Evolutionary conservation across 768 basidiomycete genomes (phyloP), one percentile per base, ranked within the genome.

Genomic region (Kwoniella heveanensis): DNA sequence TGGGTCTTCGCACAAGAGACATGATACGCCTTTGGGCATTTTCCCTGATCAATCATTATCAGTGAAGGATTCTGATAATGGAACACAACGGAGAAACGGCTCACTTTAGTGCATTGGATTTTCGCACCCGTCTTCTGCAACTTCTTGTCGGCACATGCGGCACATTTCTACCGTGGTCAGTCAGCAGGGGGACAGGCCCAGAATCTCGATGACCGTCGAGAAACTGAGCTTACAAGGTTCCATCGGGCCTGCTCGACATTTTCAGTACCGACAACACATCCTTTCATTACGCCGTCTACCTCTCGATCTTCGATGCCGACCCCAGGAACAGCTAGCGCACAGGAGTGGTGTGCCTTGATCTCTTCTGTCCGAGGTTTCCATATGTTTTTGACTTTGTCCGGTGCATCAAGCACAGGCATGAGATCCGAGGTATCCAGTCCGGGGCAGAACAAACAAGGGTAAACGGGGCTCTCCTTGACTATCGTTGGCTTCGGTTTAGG

Each of bases 11-110:
- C 95, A 78, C 96, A 99, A 2, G 88, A 88, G 27, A 96, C 89
- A 74, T 98, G 95, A 81, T 92, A 96, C 0, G 94, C 90, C 76
- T 90, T 90, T 12, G 90, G 84, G 71, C 94, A 97, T 81, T 93
- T 95, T 49, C 92, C 93, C 79, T 79, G 25, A 10, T 13, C 13
- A 13, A 29, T 12, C 15, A 32, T 5, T 49, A 17, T 54, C 25
- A 59, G 46, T 25, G n/a, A 24, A 24, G 8, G 7, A n/a, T 27
- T 52, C 17, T 37, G 26, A 51, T 12, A 32, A 32, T 32, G 8
- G n/a, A 25, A 21, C n/a, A 17, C 47, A 24, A 25, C 19, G 17
- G 19, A 39, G 15, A 21, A 1, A 13, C 27, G 7, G 57, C 73
- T 67, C 48, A 78, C 79, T 64, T 90, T 91, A 17, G 91, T 90